phyloP scores from a whole-genome alignment of 2,329 filamentous ascomycete genomes.

The Sodiomyces alkalinus region DNA sequence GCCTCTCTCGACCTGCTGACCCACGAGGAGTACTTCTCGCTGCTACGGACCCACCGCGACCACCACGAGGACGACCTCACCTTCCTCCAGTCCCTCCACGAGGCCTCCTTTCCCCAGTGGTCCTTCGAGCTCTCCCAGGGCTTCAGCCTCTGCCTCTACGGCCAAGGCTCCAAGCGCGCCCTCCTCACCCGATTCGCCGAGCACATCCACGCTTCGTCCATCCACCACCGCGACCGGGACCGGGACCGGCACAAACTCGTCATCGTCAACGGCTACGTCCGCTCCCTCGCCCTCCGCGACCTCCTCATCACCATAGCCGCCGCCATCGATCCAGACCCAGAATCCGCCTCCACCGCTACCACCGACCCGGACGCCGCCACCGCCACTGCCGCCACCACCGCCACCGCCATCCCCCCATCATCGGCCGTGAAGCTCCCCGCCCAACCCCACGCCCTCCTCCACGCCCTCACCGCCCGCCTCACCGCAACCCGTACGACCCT shows the following conservation, averaged over 20 bases:
- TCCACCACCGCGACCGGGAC: slow-evolving; percentile 17
- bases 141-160: slow-evolving; percentile 84
- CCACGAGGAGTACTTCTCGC: slow-evolving; percentile 79
- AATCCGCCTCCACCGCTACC: too few species aligned
- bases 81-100: slow-evolving; percentile 60
- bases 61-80: slow-evolving; percentile 55
- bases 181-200: slow-evolving; percentile 64
- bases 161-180: slow-evolving; percentile 75
- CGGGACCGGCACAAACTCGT: slow-evolving; percentile 55
- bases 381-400: too few species aligned
- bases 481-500: slow-evolving; percentile 31
- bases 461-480: slow-evolving; percentile 48
- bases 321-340: slow-evolving; percentile 43
- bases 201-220: slow-evolving; percentile 39
- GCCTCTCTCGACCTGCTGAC: slow-evolving; percentile 61
- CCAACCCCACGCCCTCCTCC: slow-evolving; percentile 53
- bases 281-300: slow-evolving; percentile 50
- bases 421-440: slow-evolving; percentile 33
- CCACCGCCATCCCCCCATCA: slow-evolving; percentile 45
- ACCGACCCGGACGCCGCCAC: too few species aligned
- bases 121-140: slow-evolving; percentile 73
- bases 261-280: slow-evolving; percentile 73
- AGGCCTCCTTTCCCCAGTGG: slow-evolving; percentile 81
- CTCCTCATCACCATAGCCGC: slow-evolving; percentile 53
- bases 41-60: slow-evolving; percentile 49